Conservation (phyloP, 352 stramenopile species). For the Globisporangium echinulatum region DNA sequence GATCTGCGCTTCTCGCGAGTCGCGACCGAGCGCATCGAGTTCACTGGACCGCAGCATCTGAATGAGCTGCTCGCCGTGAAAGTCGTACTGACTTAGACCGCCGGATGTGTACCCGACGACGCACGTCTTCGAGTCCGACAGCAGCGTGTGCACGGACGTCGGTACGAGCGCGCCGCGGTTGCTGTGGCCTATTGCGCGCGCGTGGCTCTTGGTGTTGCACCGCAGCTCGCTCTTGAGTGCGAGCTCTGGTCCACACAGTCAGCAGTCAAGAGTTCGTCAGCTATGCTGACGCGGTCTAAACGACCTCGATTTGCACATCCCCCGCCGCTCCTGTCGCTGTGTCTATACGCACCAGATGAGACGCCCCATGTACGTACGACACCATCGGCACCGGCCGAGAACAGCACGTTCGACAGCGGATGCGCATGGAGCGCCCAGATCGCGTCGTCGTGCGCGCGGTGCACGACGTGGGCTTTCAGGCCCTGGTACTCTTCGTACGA, state of each 20-base stretch:
- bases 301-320: too few relatives aligned
- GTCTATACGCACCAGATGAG: slow-evolving; percentile 38
- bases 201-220: slow-evolving; percentile 45
- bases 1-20: slow-evolving; percentile 59
- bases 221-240: slow-evolving; percentile 69
- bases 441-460: slow-evolving; percentile 73
- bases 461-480: slow-evolving; percentile 59
- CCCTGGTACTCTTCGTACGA: slow-evolving; percentile 70
- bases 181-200: slow-evolving; percentile 46
- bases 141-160: slow-evolving; percentile 64
- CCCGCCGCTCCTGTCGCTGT: too few relatives aligned
- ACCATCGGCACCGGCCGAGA: slow-evolving; percentile 72
- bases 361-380: slow-evolving; percentile 76
- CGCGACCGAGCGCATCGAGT: slow-evolving; percentile 45
- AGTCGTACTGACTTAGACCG: slow-evolving; percentile 63
- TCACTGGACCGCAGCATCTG: slow-evolving; percentile 66
- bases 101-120: slow-evolving; percentile 76
- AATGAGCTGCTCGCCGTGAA: slow-evolving; percentile 68
- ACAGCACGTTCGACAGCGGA: slow-evolving; percentile 75
- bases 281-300: too few relatives aligned
- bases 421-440: slow-evolving; percentile 82
- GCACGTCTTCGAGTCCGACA: slow-evolving; percentile 75
- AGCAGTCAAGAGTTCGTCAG: background rate
- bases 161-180: slow-evolving; percentile 49
- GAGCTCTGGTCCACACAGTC: slow-evolving; percentile 33